Base-by-base conservation (phyloP, 805 yeast genomes). In the Helenozyma baotianmanensis region DNA sequence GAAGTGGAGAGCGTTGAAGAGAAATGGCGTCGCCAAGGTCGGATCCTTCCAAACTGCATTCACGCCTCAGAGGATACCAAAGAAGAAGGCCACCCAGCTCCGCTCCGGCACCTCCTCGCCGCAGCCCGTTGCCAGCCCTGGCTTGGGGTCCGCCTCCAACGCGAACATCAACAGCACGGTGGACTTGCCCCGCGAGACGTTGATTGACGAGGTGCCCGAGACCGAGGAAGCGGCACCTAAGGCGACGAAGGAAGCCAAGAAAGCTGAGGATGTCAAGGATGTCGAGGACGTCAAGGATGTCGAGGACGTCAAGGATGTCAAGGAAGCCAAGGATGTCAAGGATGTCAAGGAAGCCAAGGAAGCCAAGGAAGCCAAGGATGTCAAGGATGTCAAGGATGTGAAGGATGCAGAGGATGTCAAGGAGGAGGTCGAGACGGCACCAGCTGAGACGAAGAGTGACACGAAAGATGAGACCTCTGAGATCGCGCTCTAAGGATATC, bases 1-100 rank as follows among this genome's bases (percentile, higher is more conserved):
- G 46, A 67, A 63, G 48, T 59, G 56, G 36, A 53, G 71, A 41
- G 60, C 70, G 7, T 64, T 67, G 50, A 60, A 55, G 40, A 58
- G 53, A 34, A 56, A 55, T 35, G 72, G 72, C 4, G 50, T 67
- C 26, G 39, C 55, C n/a, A 49, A 55, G 32, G 49, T 44, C 8
- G 66, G 60, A 15, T 48, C 48, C 18, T 66, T 58, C 45, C 50
- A 51, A 22, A 66, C 72, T 4, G 47, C 62, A 4, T 66, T 60
- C 43, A 54, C 60, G 6, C 71, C 71, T 7, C 63, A 51, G 22
- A 48, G 57, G 27, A 32, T 46, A 11, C 36, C 39, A 11, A 41
- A 24, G 21, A 39, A 28, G 27, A 35, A 14, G 31, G 27, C 33
- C n/a, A 23, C 14, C 12, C 25, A 17, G 27, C 34, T 23, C 11